phyloP scores from a whole-genome alignment of 2,329 filamentous ascomycete genomes.

The Pseudogymnoascus verrucosus region DNA sequence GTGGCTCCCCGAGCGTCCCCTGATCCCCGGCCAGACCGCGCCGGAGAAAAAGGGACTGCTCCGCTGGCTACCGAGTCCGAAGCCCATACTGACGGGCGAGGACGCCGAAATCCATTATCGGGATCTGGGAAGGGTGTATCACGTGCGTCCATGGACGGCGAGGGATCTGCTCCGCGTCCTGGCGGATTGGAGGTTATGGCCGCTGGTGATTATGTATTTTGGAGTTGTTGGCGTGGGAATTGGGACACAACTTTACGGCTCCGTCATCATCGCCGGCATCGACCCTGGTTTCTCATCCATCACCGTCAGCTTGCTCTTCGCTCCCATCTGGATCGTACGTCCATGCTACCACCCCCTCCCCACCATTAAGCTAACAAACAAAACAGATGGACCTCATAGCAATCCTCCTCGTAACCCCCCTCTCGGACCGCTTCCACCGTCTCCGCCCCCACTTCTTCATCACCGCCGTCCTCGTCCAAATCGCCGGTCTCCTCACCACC shows the following conservation, averaged over 20 bases:
- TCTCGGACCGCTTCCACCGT: conserved; percentile 79
- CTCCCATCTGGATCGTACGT: conserved; percentile 84
- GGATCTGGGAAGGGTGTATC: conserved; percentile 74
- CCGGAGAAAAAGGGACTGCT: conserved; percentile 39
- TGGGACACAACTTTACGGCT: conserved; percentile 80
- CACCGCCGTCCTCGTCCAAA: conserved; percentile 67
- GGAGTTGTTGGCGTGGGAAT: conserved; percentile 90
- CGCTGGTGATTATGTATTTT: conserved; percentile 84
- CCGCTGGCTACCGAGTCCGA: conserved; percentile 59
- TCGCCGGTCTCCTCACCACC: conserved; percentile 68
- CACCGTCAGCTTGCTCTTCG: conserved; percentile 73
- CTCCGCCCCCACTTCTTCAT: conserved; percentile 77
- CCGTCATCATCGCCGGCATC: conserved; percentile 75
- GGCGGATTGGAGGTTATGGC: conserved; percentile 83
- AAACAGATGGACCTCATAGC: conserved; percentile 74
- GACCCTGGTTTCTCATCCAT: conserved; percentile 65
- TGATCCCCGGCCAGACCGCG: conserved; percentile 55
- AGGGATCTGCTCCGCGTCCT: conserved; percentile 63
- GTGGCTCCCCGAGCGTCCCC: conserved; percentile 83
- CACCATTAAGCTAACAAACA: conserved; percentile 11
- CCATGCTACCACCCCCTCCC: background rate
- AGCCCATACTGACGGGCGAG: conserved; percentile 65
- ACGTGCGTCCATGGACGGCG: conserved; percentile 63
- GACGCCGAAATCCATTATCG: conserved; percentile 78
- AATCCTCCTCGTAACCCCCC: conserved; percentile 75